Evolutionary conservation across 371 early-diverging fungal genomes (phyloP), one percentile per base, ranked within the genome.

Genomic region (Mucor piriformis): DNA sequence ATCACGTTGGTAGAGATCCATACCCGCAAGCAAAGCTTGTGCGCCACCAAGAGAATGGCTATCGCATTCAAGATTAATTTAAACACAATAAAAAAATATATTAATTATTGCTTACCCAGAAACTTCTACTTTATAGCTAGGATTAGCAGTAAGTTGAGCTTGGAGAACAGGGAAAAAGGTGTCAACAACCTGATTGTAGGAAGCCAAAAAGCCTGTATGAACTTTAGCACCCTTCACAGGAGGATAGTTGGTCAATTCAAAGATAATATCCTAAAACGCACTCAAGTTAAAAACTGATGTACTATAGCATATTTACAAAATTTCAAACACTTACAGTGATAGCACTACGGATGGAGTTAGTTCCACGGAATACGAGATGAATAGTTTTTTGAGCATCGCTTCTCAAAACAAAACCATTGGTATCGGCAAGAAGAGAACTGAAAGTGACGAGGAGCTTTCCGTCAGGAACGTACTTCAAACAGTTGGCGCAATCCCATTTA

Each of bases 1-100:
- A 15, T 69, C 67, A 34, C 67, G 64, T 25, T 57, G 54, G 24
- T 60, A 64, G 13, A 69, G 51, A 48, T 69, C 69, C 42, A 69
- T 50, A 37, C 60, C 66, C 37, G 64, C 65, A 24, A 68, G 57
- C n/a, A 55, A 16, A 42, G 69, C 69, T 43, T 54, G 54, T 11
- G 69, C 64, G 32, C 54, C 69, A 38, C 69, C 69, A 42, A 69
- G 65, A 16, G 65, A 64, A 52, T 69, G 69, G 11, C 66, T 62
- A 18, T 13, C 33, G 2, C 2, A 20, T 23, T 6, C 6, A 11
- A 11, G 8, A 12, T 46, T 43, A 16, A 7, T 43, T n/a, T n/a
- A n/a, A n/a, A n/a, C n/a, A n/a, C 43, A 43, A 21, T 43, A 43
- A 43, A 10, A 20, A 10, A 8, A 23, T 3, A 5, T 43, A 43